Evolutionary conservation across 2,329 filamentous ascomycete genomes (phyloP).

Genomic region (Fusarium metavorans): DNA sequence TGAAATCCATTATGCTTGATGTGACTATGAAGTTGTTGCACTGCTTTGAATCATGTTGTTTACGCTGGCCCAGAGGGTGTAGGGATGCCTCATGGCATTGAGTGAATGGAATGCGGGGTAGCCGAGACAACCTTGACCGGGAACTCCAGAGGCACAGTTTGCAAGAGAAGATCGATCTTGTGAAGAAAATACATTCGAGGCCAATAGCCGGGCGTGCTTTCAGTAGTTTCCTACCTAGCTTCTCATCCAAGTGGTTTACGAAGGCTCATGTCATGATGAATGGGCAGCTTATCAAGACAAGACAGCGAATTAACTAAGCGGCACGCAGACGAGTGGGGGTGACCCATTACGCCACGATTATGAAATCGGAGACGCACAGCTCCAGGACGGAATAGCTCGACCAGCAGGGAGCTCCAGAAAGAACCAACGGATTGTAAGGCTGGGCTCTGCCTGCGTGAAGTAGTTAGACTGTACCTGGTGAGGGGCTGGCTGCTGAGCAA

Average conservation of each 20-base stretch:
- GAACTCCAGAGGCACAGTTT: neutral
- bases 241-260: constrained; percentile 1
- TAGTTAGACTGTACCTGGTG: constrained; percentile 11
- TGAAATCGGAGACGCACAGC: constrained; percentile 28
- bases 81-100: neutral
- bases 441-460: neutral
- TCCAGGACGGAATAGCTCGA: constrained; percentile 18
- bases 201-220: neutral
- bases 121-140: neutral
- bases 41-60: neutral
- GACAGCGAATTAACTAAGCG: constrained; percentile 31
- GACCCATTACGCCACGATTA: constrained; percentile 44
- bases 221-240: neutral
- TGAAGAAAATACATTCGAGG: neutral
- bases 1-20: constrained; percentile 19
- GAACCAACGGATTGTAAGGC: constrained; percentile 6
- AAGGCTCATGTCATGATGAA: constrained; percentile 31
- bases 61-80: neutral
- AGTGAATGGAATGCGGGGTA: neutral
- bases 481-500: constrained; percentile 44
- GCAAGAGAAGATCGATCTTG: neutral
- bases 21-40: neutral
- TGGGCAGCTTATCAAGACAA: constrained; percentile 37
- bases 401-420: constrained; percentile 7
- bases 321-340: constrained; percentile 38